Percentiles rank a stretch among this genome's conserved stretches.
Conservation (phyloP, 805 yeast species). For the Grigorovia humatica region DNA sequence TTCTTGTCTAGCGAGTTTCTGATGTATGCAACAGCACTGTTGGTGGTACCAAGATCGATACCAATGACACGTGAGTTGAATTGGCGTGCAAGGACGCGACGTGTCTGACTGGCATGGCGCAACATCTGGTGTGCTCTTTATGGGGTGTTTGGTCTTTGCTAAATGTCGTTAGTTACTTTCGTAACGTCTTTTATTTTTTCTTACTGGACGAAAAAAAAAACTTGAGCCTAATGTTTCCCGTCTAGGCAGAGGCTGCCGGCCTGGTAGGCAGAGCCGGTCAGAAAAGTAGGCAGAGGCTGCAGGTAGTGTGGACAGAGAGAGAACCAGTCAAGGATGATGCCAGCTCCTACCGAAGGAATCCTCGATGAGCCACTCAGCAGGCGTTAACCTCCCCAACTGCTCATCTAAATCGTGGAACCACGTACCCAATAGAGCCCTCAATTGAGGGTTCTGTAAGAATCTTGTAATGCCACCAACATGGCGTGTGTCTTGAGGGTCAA, state of each 20-base stretch:
- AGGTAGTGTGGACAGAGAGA: too few species aligned
- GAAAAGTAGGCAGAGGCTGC: too few species aligned
- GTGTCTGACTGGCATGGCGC: neutral
- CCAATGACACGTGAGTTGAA: constrained; percentile 43
- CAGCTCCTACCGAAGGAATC: neutral
- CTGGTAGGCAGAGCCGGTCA: too few species aligned
- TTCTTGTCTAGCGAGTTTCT: constrained; percentile 38
- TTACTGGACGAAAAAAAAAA: too few species aligned
- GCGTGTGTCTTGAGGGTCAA: neutral
- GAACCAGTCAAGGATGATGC: neutral
- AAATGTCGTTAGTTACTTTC: neutral
- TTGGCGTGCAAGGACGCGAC: neutral
- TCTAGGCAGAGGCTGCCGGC: too few species aligned
- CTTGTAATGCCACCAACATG: neutral
- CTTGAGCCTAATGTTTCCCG: too few species aligned
- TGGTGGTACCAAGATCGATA: constrained; percentile 78
- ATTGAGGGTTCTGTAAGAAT: neutral
- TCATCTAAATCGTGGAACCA: neutral
- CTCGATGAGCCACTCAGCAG: neutral
- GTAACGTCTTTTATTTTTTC: neutral
- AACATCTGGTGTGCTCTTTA: neutral
- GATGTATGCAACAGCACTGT: constrained; percentile 65
- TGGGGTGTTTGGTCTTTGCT: neutral
- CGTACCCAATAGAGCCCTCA: neutral
- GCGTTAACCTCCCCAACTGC: neutral